Base-by-base conservation (phyloP, 495 filamentous ascomycete genomes). In the Peziza echinospora region DNA sequence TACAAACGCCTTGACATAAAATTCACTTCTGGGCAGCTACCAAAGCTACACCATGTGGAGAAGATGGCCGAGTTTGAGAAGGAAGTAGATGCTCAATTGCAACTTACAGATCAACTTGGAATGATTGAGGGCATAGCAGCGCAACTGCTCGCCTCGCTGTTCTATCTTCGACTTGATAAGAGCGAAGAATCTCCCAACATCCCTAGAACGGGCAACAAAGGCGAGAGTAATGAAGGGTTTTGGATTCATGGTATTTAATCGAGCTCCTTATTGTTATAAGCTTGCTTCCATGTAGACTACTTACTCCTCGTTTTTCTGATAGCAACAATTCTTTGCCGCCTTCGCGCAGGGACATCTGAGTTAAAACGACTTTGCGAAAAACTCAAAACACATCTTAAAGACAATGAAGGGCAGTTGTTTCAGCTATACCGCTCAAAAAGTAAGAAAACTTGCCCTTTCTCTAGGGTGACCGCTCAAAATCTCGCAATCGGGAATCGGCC, bases 91-190 rank as follows among this genome's bases (percentile, higher is more conserved):
- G 9, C 10, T 17, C 21, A 21, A 7, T 34, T 34, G 8, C 7
- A n/a, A 34, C 7, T 34, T 34, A 7, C 7, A 34, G 26, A 7
- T 34, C 7, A 34, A 8, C n/a, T 34, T 34, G 26, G 8, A 7
- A n/a, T 34, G 16, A 44, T 58, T 23, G 45, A 54, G n/a, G 47
- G 44, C 21, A 48, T 57, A 13, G 51, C 55, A 41, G 47, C 44
- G 34, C 53, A 46, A 23, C 55, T 58, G 44, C 44, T 57, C 40
- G 55, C 55, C 26, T 57, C 55, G 22, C 54, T 58, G 24, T 58
- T 58, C 40, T 57, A 57, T 25, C 53, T 58, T 28, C 46, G 46
- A 9, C 34, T 55, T 8, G 52, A 55, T 24, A 13, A 40, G 2
- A 24, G 19, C 5, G 19, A 9, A 2, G 13, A 24, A 5, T 21